Percentiles rank a stretch among this genome's conserved stretches.
Conservation (phyloP, 1,284 basidiomycete genomes). For the Agroathelia rolfsii region DNA sequence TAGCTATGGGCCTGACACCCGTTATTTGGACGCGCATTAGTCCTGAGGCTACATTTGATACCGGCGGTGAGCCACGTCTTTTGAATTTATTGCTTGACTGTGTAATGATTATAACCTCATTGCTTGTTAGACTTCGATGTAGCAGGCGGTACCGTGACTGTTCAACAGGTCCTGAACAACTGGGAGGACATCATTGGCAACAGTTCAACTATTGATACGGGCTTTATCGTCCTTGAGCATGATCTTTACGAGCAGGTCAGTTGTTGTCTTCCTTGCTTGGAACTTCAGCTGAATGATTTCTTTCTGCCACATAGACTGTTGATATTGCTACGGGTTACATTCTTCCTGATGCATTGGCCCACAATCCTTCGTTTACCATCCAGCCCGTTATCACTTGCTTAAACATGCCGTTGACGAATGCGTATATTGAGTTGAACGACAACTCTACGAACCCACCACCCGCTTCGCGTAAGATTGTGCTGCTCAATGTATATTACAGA, state of each 20-base stretch:
- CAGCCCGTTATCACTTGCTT: constrained; percentile 61
- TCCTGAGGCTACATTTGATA: constrained; percentile 51
- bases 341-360: constrained; percentile 54
- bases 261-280: too few species aligned
- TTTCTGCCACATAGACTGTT: too few species aligned
- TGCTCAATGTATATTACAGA: neutral
- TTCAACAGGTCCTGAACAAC: constrained; percentile 49
- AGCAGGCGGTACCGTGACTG: constrained; percentile 49
- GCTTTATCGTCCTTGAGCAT: constrained; percentile 72
- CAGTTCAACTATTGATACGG: constrained; percentile 35
- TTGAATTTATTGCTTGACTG: neutral
- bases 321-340: constrained; percentile 66
- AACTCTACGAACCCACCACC: constrained; percentile 46
- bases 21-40: constrained; percentile 63
- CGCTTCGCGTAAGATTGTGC: constrained; percentile 20
- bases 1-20: constrained; percentile 57
- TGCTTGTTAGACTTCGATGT: constrained; percentile 62
- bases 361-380: constrained; percentile 50
- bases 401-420: constrained; percentile 42
- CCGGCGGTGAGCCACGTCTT: constrained; percentile 47
- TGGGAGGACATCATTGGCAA: constrained; percentile 55
- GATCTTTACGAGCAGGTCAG: constrained; percentile 63
- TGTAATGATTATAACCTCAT: constrained; percentile 5
- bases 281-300: too few species aligned
- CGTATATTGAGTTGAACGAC: constrained; percentile 63